A percentile compares a stretch with the other conserved stretches of the same genome.
These are phyloP conservation scores for Daucus carota DNA, from an alignment of 129 eudicot genomes.

Conservation along the genomic window DH1_v3.0 NC_030389.2:3626501-3627000, in stretches of 20 bases:
- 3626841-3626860: neutral
- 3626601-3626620: neutral
- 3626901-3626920: conserved; percentile 1
- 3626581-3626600: neutral
- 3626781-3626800: neutral
- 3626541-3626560: neutral
- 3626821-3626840: neutral
- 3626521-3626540: neutral
- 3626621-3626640: neutral
- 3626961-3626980: neutral
- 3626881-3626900: neutral
- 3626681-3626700: neutral
- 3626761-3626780: conserved; percentile 2
- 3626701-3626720: neutral
- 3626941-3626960: neutral
- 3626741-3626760: neutral
- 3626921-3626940: neutral
- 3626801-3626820: neutral
- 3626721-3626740: conserved; percentile 1
- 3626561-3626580: neutral
- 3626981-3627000: neutral
- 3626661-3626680: neutral
- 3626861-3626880: neutral
- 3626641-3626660: neutral
- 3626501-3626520: neutral